These are phyloP conservation scores for Meyerozyma sp. DNA, from an alignment of 1,139 yeast genomes.

Conservation along the genomic window DNA sequence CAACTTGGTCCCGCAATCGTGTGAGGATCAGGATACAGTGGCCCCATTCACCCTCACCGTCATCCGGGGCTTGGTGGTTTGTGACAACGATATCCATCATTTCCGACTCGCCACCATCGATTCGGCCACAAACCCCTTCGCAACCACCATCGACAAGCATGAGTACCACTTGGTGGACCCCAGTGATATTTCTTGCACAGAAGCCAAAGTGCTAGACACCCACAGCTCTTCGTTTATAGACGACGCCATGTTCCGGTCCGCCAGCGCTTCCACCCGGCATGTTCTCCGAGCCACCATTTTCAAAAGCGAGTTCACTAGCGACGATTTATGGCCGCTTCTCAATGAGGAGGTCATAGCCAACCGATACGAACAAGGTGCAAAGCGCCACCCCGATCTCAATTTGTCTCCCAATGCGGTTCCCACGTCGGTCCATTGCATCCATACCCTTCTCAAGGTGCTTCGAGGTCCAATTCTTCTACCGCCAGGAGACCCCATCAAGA, in stretches of 20 bases:
- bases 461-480: constrained; percentile 53
- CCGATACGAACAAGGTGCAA: constrained; percentile 27
- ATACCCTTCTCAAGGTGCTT: constrained; percentile 53
- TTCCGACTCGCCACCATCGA: constrained; percentile 29
- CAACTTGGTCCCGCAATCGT: not conserved
- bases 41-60: constrained; percentile 19
- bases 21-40: not conserved
- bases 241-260: constrained; percentile 30
- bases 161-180: constrained; percentile 25
- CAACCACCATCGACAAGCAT: constrained; percentile 19
- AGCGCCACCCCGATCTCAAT: constrained; percentile 18
- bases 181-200: not conserved
- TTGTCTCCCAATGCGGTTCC: constrained; percentile 38
- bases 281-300: constrained; percentile 30
- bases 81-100: constrained; percentile 20
- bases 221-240: constrained; percentile 17
- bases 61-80: constrained; percentile 30
- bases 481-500: constrained; percentile 41
- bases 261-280: constrained; percentile 22
- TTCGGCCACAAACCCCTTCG: constrained; percentile 18
- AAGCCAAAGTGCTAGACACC: not conserved
- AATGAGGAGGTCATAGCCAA: constrained; percentile 21
- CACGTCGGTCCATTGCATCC: constrained; percentile 47
- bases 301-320: constrained; percentile 23
- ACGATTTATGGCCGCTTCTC: constrained; percentile 21